These are phyloP conservation scores for Aureobasidium sp. DNA, from an alignment of 2,329 filamentous ascomycete species.

Conservation along the genomic window DNA sequence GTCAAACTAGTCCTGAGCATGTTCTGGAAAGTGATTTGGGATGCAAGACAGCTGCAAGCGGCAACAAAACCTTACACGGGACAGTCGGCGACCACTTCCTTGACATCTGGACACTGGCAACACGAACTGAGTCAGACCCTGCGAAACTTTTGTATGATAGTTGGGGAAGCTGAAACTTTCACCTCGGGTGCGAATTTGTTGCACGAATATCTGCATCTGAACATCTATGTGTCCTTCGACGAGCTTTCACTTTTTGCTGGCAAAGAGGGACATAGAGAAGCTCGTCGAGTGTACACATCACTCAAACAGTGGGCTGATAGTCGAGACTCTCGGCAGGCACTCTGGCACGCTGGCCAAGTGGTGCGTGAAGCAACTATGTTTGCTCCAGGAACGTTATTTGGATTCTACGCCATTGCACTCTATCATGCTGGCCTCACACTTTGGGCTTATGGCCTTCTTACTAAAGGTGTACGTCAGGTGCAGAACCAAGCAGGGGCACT, in stretches of 20 bases:
- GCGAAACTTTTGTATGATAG: neutral
- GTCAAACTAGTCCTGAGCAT: neutral
- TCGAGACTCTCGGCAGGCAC: conserved; percentile 46
- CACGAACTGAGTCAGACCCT: conserved; percentile 4
- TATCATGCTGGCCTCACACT: conserved; percentile 60
- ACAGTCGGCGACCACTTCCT: neutral
- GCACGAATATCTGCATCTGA: neutral
- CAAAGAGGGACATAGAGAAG: conserved; percentile 57
- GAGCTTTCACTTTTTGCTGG: conserved; percentile 59
- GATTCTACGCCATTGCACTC: conserved; percentile 59
- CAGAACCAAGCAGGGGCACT: conserved; percentile 13
- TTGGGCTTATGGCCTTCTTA: conserved; percentile 54
- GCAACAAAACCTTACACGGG: neutral
- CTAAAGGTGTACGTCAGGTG: conserved; percentile 33
- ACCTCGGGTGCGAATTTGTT: neutral
- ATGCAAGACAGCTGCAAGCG: neutral
- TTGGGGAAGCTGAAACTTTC: neutral
- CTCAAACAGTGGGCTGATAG: conserved; percentile 51
- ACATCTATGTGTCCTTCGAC: conserved; percentile 47
- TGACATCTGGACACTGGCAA: neutral
- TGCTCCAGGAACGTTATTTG: conserved; percentile 34
- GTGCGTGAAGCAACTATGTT: conserved; percentile 45
- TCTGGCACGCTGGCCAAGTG: conserved; percentile 61
- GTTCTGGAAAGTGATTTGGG: conserved; percentile 2
- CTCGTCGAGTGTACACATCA: conserved; percentile 48